Conservation (phyloP, 805 yeast species). For the Pichia membranifaciens region DNA sequence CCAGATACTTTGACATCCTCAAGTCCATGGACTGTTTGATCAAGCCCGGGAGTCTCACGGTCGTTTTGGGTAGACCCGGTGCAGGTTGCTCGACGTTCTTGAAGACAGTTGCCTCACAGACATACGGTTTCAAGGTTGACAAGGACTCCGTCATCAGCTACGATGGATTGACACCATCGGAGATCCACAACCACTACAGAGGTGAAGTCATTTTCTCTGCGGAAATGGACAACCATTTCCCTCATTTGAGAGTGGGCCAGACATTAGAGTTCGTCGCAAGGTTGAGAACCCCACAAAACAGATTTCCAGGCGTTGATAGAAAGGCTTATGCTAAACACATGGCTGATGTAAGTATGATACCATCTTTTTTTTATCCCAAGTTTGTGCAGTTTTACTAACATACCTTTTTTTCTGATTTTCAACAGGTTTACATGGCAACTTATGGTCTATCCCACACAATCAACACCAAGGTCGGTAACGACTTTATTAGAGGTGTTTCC, state of each 20-base stretch:
- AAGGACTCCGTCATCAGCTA: slow-evolving; percentile 42
- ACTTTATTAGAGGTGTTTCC: slow-evolving; percentile 57
- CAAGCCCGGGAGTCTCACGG: slow-evolving; percentile 56
- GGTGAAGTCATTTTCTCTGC: slow-evolving; percentile 69
- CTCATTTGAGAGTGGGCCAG: slow-evolving; percentile 58
- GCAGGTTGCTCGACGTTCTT: slow-evolving; percentile 67
- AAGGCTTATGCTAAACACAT: slow-evolving; percentile 46
- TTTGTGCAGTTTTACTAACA: not conserved
- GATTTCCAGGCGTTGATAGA: slow-evolving; percentile 48
- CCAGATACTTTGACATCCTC: slow-evolving; percentile 36
- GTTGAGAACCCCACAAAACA: slow-evolving; percentile 53
- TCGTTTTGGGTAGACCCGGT: slow-evolving; percentile 75
- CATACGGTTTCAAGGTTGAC: slow-evolving; percentile 52
- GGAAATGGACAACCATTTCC: slow-evolving; percentile 61
- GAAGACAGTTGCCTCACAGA: slow-evolving; percentile 51
- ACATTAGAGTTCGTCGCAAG: slow-evolving; percentile 58
- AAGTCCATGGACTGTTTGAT: slow-evolving; percentile 59
- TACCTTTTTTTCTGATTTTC: slow-evolving; percentile 18
- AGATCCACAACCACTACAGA: slow-evolving; percentile 44
- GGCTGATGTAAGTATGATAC: slow-evolving; percentile 24
- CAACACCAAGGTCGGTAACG: slow-evolving; percentile 58
- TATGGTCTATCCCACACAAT: slow-evolving; percentile 41
- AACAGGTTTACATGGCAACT: slow-evolving; percentile 29
- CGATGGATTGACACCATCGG: slow-evolving; percentile 47
- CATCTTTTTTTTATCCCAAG: slow-evolving; percentile 1